Evolutionary conservation across 2,329 filamentous ascomycete species (phyloP).

Genomic region (Alternaria atra): DNA sequence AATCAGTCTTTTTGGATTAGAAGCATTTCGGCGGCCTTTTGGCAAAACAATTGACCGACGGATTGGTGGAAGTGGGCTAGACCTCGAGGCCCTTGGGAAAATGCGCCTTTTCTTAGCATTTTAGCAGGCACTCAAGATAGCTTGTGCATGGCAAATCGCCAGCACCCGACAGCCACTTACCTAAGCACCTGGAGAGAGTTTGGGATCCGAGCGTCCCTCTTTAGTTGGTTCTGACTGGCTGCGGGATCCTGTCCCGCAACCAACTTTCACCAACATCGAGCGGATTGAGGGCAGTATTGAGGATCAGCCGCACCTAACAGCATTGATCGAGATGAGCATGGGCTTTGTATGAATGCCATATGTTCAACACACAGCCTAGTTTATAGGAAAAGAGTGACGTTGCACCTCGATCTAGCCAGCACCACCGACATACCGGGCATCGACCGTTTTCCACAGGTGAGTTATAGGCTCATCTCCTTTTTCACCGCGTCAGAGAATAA

Average conservation of each 20-base stretch:
- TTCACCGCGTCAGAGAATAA: slow-evolving; percentile 7
- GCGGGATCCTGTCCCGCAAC: slow-evolving; percentile 12
- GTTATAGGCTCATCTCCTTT: slow-evolving; percentile 9
- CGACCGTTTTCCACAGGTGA: slow-evolving; percentile 8
- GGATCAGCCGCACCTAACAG: slow-evolving; percentile 3
- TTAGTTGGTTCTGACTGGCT: slow-evolving; percentile 11
- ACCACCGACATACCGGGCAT: slow-evolving; percentile 2
- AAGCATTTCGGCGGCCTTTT: slow-evolving; percentile 4
- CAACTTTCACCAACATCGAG: slow-evolving; percentile 7
- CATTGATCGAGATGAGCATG: slow-evolving; percentile 2
- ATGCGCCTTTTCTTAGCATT: not conserved
- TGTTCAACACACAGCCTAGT: not conserved
- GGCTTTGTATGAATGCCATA: slow-evolving; percentile 2
- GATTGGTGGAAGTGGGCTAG: not conserved
- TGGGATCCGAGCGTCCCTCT: slow-evolving; percentile 1
- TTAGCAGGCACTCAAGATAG: not conserved
- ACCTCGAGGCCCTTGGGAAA: not conserved
- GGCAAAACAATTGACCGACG: slow-evolving; percentile 6
- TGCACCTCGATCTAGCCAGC: slow-evolving; percentile 8
- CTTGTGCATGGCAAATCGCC: slow-evolving; percentile 1
- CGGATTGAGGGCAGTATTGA: slow-evolving; percentile 9
- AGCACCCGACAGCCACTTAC: not conserved
- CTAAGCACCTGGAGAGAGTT: slow-evolving; percentile 2
- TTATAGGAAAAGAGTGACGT: slow-evolving; percentile 3
- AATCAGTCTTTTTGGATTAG: slow-evolving; percentile 19